These are phyloP conservation scores for Betula pendula DNA, from an alignment of 306 rosid species.

Conservation along the genomic window DNA sequence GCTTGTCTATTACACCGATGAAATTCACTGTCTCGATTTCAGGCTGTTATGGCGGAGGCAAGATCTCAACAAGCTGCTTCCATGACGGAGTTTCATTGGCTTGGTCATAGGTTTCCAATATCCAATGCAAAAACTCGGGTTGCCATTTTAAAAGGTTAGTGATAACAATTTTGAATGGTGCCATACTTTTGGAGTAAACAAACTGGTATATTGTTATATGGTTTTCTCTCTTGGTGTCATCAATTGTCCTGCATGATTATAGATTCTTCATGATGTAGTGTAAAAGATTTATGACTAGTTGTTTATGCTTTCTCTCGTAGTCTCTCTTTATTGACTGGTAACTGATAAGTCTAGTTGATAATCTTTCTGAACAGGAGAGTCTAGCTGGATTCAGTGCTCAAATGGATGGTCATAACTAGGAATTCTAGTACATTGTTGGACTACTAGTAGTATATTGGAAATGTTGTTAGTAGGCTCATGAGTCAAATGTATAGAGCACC, in stretches of 20 bases:
- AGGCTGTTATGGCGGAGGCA: slow-evolving; percentile 99
- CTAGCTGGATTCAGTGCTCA: background rate
- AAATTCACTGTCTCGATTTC: slow-evolving; percentile 29
- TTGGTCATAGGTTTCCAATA: slow-evolving; percentile 88
- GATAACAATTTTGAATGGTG: slow-evolving; percentile 3
- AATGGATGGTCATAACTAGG: background rate
- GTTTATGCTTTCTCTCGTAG: background rate
- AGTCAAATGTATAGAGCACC: background rate
- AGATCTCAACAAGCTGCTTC: slow-evolving; percentile 99
- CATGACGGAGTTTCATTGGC: slow-evolving; percentile 96
- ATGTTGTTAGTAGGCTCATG: background rate
- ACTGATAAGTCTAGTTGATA: background rate
- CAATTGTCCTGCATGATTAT: slow-evolving; percentile 7
- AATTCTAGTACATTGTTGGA: background rate
- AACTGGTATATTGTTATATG: slow-evolving; percentile 8
- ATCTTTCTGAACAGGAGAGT: background rate
- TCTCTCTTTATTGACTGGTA: background rate
- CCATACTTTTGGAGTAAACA: slow-evolving; percentile 8
- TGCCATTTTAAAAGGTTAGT: slow-evolving; percentile 85
- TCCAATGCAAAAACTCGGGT: slow-evolving; percentile 97
- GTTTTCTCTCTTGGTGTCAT: slow-evolving; percentile 9
- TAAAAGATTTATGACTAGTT: background rate
- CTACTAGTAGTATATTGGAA: background rate
- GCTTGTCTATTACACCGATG: slow-evolving; percentile 5
- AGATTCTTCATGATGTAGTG: background rate